These are phyloP conservation scores for Tephrocybe rancida DNA, from an alignment of 768 basidiomycete genomes.

Conservation along the genomic window DNA sequence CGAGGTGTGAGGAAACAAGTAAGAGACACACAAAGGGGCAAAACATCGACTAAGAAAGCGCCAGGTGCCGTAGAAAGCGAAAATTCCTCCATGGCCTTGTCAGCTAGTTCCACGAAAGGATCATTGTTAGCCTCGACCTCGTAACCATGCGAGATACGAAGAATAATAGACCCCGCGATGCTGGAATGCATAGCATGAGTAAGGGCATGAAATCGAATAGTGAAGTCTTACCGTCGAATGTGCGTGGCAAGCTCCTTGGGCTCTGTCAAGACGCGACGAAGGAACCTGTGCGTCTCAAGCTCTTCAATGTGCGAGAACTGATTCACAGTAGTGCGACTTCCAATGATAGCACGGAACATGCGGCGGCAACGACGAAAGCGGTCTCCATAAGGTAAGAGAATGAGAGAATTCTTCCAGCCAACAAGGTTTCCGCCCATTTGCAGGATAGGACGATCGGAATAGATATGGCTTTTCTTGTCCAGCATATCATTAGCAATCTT, in stretches of 20 bases:
- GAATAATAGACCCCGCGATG: conserved; percentile 46
- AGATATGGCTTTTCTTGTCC: conserved; percentile 65
- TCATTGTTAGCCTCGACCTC: conserved; percentile 50
- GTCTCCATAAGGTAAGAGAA: conserved; percentile 54
- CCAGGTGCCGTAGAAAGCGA: conserved; percentile 45
- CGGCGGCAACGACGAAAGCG: conserved; percentile 55
- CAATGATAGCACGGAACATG: conserved; percentile 52
- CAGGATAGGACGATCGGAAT: conserved; percentile 63
- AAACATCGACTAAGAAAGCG: conserved; percentile 49
- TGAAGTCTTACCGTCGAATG: conserved; percentile 46
- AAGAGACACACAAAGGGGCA: conserved; percentile 41
- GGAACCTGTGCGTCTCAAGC: conserved; percentile 46
- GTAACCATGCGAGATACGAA: conserved; percentile 57
- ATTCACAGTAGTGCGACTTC: conserved; percentile 41
- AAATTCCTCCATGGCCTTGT: conserved; percentile 44
- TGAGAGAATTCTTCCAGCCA: conserved; percentile 58
- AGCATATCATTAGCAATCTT: conserved; percentile 55
- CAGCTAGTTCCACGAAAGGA: conserved; percentile 52
- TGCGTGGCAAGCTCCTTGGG: conserved; percentile 46
- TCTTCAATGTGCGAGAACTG: conserved; percentile 47
- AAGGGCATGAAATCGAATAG: conserved; percentile 4
- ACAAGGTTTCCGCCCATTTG: conserved; percentile 57
- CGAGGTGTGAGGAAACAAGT: background rate
- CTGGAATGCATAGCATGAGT: conserved; percentile 24
- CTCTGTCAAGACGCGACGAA: conserved; percentile 46